Evolutionary conservation across 2,329 filamentous ascomycete species (phyloP).

Genomic region (Apiospora aurea): DNA sequence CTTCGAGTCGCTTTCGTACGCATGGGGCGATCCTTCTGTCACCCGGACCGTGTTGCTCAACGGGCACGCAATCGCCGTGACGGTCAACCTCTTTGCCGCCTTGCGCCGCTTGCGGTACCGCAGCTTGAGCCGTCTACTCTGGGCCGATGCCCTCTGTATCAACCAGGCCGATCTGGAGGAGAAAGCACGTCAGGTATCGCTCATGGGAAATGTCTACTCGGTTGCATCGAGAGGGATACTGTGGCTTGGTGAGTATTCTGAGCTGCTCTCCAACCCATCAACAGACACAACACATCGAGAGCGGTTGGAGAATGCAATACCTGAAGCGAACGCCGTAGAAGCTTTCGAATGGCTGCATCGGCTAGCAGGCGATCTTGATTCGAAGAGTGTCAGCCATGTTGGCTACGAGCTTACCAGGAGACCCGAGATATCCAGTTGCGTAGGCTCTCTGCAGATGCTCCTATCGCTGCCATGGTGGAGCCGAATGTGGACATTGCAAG

Average conservation of each 20-base stretch:
- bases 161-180: constrained; percentile 27
- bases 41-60: neutral
- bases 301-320: neutral
- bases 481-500: constrained; percentile 29
- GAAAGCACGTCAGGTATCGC: constrained; percentile 20
- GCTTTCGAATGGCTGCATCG: neutral
- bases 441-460: neutral
- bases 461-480: constrained; percentile 24
- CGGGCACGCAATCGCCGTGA: neutral
- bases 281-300: neutral
- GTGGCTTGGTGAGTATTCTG: constrained; percentile 23
- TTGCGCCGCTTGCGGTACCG: neutral
- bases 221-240: constrained; percentile 17
- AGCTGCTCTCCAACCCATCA: neutral
- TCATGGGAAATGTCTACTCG: constrained; percentile 28
- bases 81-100: constrained; percentile 6
- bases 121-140: neutral
- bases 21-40: neutral
- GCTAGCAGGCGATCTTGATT: neutral
- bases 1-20: constrained; percentile 11
- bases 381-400: neutral
- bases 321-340: neutral
- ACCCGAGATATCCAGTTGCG: neutral
- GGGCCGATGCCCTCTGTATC: constrained; percentile 31
- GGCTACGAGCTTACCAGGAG: neutral